These are phyloP conservation scores for Lonicera japonica DNA, from an alignment of 129 eudicot genomes.

Conservation along the genomic window DNA sequence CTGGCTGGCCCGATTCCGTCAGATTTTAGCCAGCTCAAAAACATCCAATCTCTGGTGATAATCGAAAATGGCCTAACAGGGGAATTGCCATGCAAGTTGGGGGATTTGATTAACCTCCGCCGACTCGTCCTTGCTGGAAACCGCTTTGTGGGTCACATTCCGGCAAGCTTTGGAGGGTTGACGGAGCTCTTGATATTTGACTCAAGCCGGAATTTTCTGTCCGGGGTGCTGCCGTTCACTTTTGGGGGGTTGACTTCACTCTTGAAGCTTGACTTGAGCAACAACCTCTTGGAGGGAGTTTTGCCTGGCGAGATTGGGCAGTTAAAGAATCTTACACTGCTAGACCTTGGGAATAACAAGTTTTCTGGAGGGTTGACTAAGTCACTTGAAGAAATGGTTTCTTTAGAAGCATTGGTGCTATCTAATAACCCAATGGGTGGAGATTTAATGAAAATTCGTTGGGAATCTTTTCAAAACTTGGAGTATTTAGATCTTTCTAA, in stretches of 20 bases:
- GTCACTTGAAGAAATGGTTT: conserved; percentile 17
- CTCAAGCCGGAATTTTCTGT: conserved; percentile 18
- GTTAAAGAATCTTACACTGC: conserved; percentile 25
- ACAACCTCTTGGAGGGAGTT: conserved; percentile 20
- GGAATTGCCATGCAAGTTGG: conserved; percentile 21
- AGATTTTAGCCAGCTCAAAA: conserved; percentile 22
- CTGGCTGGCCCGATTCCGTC: conserved; percentile 30
- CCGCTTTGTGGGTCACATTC: conserved; percentile 11
- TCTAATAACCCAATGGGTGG: conserved; percentile 28
- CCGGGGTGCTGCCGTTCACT: conserved; percentile 13
- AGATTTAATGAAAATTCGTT: conserved; percentile 14
- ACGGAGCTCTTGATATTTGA: conserved; percentile 20
- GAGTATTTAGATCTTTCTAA: conserved; percentile 19
- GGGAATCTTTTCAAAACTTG: conserved; percentile 28
- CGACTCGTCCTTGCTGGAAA: conserved; percentile 17
- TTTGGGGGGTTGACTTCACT: conserved; percentile 19
- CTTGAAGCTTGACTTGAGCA: conserved; percentile 28
- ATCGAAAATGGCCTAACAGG: conserved; percentile 35
- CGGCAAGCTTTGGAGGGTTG: conserved; percentile 15
- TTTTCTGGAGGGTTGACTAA: conserved; percentile 30
- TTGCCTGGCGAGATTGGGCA: conserved; percentile 24
- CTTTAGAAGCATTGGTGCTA: conserved; percentile 24
- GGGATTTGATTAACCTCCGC: conserved; percentile 24
- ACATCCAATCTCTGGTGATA: conserved; percentile 33
- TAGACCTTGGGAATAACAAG: conserved; percentile 38